Evolutionary conservation across 2,329 filamentous ascomycete genomes (phyloP).

Genomic region (Botrytis elliptica): DNA sequence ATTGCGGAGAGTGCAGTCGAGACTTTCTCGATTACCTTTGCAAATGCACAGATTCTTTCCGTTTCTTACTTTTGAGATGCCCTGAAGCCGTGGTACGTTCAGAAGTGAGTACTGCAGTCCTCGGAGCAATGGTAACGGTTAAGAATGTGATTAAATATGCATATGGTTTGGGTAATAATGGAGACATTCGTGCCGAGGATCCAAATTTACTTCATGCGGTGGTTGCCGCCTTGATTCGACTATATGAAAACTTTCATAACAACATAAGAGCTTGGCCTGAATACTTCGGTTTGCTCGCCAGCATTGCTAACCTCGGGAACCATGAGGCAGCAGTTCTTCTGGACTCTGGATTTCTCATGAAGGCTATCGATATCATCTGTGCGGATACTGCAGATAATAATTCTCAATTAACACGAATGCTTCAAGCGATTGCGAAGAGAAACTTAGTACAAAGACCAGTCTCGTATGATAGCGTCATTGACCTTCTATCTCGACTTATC

Average conservation of each 20-base stretch:
- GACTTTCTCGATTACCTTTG: conserved; percentile 62
- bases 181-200: conserved; percentile 36
- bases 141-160: conserved; percentile 47
- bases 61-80: conserved; percentile 63
- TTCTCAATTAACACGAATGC: conserved; percentile 55
- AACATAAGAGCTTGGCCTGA: conserved; percentile 71
- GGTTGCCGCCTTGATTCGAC: conserved; percentile 50
- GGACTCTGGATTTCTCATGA: conserved; percentile 58
- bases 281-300: conserved; percentile 68
- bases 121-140: conserved; percentile 53
- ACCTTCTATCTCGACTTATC: conserved; percentile 45
- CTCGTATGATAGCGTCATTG: conserved; percentile 54
- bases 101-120: conserved; percentile 51
- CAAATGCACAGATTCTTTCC: conserved; percentile 55
- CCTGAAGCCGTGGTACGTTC: conserved; percentile 56
- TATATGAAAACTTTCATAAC: conserved; percentile 64
- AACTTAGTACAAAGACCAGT: conserved; percentile 49
- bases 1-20: conserved; percentile 55
- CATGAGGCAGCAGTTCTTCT: conserved; percentile 59
- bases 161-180: conserved; percentile 45
- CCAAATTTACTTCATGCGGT: conserved; percentile 35
- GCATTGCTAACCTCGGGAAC: conserved; percentile 62
- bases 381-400: conserved; percentile 35
- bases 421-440: conserved; percentile 52
- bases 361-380: conserved; percentile 39